phyloP scores from a whole-genome alignment of 768 basidiomycete genomes.

The Russula abietina region DNA sequence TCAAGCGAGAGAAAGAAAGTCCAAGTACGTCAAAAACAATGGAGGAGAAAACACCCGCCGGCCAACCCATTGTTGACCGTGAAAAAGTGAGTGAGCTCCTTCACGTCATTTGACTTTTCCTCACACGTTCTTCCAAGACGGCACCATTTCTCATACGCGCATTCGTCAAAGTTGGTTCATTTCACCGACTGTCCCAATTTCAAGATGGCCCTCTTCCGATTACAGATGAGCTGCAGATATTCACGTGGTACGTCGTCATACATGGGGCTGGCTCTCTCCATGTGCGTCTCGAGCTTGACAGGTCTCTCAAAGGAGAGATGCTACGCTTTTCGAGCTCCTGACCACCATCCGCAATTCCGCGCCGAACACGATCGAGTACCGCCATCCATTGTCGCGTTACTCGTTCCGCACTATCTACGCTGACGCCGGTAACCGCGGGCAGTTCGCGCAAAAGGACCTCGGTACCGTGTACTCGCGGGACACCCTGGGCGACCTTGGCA shows the following conservation, averaged over 20 bases:
- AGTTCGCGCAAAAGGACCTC: conserved; percentile 70
- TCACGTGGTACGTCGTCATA: conserved; percentile 54
- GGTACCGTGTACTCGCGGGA: conserved; percentile 80
- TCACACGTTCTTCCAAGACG: conserved; percentile 40
- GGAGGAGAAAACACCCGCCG: conserved; percentile 40
- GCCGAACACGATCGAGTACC: conserved; percentile 63
- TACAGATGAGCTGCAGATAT: conserved; percentile 77
- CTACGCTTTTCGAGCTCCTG: conserved; percentile 71
- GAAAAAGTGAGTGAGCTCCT: conserved; percentile 43
- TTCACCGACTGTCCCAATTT: conserved; percentile 67
- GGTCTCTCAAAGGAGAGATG: conserved; percentile 58
- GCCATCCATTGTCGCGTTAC: conserved; percentile 77
- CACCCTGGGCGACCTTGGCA: conserved; percentile 74
- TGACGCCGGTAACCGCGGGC: conserved; percentile 64
- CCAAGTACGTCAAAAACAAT: conserved; percentile 21
- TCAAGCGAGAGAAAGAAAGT: not conserved
- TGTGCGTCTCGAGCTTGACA: not conserved
- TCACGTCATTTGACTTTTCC: not conserved
- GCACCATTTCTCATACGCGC: conserved; percentile 77
- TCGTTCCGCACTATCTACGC: conserved; percentile 76
- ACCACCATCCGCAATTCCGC: conserved; percentile 70
- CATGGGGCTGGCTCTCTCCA: not conserved
- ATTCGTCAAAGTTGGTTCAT: conserved; percentile 76
- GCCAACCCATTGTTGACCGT: conserved; percentile 45
- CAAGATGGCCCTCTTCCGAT: conserved; percentile 73